Base-by-base conservation (phyloP, 2,329 filamentous ascomycete genomes). In the Pleoardoris graminearum region DNA sequence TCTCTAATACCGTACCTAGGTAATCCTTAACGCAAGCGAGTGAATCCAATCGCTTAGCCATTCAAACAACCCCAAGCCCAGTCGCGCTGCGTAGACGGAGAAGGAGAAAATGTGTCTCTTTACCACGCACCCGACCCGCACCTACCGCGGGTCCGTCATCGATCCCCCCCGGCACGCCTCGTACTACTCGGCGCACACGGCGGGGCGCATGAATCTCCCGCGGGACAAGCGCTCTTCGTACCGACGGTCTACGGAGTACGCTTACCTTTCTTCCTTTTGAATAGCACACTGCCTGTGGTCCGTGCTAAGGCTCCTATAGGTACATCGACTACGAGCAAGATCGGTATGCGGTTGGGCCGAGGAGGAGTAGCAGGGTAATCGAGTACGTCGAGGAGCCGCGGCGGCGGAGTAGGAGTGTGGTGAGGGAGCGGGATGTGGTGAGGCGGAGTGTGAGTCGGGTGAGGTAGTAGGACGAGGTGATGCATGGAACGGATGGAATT, bases 191-290 rank as follows among this genome's bases (percentile, higher is more conserved):
- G 65, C 70, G 3, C 69, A 73, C 66, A 1, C 68, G 66, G 7
- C 68, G 67, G 1, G 68, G 68, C 53, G 62, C 66, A 68, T 70
- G 52, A 66, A 68, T 7, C 51, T 73, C 5, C 69, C 70, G 27
- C 64, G 67, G 23, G 66, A 65, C 35, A 60, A 50, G 11, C 51
- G 55, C 14, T 32, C 33, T 25, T 61, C 58, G 41, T 71, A 68
- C 59, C 63, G 64, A 7, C 60, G 67, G 10, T 59, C 56, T 7
- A 25, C 30, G 6, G 44, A 47, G 44, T 36, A 27, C 10, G 43
- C 19, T 3, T 29, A 16, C 23, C n/a, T 5, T 29, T 5, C 11
- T 12, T 12, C n/a, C 30, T 23, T n/a, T n/a, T n/a, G n/a, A n/a
- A n/a, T n/a, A n/a, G n/a, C n/a, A n/a, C n/a, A n/a, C n/a, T n/a